Conservation (phyloP, 192 early-diverging fungal genomes). For the Backusella westeae region DNA sequence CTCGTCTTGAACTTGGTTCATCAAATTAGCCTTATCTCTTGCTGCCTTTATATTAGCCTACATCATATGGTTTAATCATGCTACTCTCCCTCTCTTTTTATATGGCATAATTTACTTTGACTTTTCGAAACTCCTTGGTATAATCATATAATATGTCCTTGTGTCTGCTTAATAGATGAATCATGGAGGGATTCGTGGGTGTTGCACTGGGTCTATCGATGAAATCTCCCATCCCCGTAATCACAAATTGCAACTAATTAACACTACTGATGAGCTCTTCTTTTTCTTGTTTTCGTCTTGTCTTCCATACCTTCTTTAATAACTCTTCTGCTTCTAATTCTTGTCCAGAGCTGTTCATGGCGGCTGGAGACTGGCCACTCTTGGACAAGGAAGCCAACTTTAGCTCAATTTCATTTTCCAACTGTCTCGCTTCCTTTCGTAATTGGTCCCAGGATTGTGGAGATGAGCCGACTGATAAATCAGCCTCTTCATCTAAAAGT, state of each 20-base stretch:
- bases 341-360: slow-evolving; percentile 9
- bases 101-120: slow-evolving; percentile 46
- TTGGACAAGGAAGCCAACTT: slow-evolving; percentile 60
- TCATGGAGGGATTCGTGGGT: slow-evolving; percentile 61
- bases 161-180: slow-evolving; percentile 74
- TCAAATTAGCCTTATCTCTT: slow-evolving; percentile 66
- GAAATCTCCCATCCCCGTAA: slow-evolving; percentile 62
- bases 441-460: slow-evolving; percentile 60
- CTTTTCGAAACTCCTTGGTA: slow-evolving; percentile 73
- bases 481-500: slow-evolving; percentile 23
- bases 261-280: not conserved
- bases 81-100: not conserved
- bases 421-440: slow-evolving; percentile 64
- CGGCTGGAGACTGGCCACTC: slow-evolving; percentile 28
- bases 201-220: slow-evolving; percentile 51
- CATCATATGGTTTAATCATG: not conserved
- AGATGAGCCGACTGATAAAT: slow-evolving; percentile 13
- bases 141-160: slow-evolving; percentile 78
- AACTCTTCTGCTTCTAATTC: slow-evolving; percentile 34
- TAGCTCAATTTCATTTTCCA: slow-evolving; percentile 72
- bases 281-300: not conserved
- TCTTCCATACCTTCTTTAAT: not conserved
- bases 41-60: slow-evolving; percentile 62
- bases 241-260: slow-evolving; percentile 51
- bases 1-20: slow-evolving; percentile 62